Base-by-base conservation (phyloP, 768 basidiomycete genomes). In the Podaxis carcinomalis region DNA sequence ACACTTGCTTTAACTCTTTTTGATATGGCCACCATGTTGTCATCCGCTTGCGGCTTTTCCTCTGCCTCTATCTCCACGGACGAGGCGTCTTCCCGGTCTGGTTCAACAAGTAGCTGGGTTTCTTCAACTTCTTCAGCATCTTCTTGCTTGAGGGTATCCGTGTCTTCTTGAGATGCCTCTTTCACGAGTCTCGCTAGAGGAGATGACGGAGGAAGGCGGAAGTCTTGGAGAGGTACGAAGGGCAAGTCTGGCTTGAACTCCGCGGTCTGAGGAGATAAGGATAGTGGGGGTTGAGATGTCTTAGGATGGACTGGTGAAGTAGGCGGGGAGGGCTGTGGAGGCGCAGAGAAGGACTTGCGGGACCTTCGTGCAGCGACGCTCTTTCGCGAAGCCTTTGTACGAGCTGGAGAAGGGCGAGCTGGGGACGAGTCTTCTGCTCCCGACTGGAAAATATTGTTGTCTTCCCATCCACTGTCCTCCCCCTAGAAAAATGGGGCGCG, bases 381-480 rank as follows among this genome's bases (percentile, higher is more conserved):
- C 63, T 81, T 75, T 61, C 79, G 68, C 49, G 77, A 67, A 65
- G 72, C 64, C 72, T 80, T 79, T 57, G 77, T 66, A 65, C 78
- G 73, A 61, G 74, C 62, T 49, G 86, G 88, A 4, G 86, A 82
- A 37, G 88, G 85, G 16, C 86, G 87, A 9, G 70, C 72, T 36
- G 92, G 91, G 13, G 90, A 92, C 5, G 90, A 90, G n/a, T 88
- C 89, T 66, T 93, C 92, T 4, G 88, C 88, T n/a, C 90, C 92
- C 7, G 90, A 92, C 68, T 94, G 92, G 70, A 94, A 94, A 28
- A 92, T 84, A 64, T 94, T 93, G 68, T 92, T 92, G 65, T 93
- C 92, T 68, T 93, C 92, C 91, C 92, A 93, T 36, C 90, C 90
- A 66, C 90, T 92, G 56, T 91, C 90, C 40, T 90, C 88, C 27